Evolutionary conservation across 257 asterid genomes (phyloP).

Genomic region (Oldenlandia corymbosa): DNA sequence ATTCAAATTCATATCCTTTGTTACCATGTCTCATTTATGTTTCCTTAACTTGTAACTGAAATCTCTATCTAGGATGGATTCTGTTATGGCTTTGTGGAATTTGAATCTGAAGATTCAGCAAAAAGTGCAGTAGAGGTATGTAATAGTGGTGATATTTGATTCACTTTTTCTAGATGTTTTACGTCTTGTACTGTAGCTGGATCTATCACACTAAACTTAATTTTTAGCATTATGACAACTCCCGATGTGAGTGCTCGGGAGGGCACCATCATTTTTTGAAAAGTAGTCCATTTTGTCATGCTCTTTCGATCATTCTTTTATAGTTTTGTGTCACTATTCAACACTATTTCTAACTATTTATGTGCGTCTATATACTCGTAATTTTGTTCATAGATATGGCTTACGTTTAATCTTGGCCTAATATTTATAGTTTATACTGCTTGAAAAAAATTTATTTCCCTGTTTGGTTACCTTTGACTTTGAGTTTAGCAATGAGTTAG

Average conservation of each 20-base stretch:
- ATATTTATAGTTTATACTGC: too few relatives aligned
- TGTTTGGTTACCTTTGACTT: too few relatives aligned
- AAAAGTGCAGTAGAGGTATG: slow-evolving; percentile 55
- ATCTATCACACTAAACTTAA: too few relatives aligned
- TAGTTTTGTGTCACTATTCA: background rate
- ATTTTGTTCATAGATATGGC: too few relatives aligned
- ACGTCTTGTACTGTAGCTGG: background rate
- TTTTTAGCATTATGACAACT: too few relatives aligned
- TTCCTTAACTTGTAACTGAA: slow-evolving; percentile 14
- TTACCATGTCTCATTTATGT: background rate
- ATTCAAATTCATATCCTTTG: background rate
- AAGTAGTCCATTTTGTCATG: too few relatives aligned
- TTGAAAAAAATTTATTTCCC: too few relatives aligned
- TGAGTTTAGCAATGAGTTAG: too few relatives aligned
- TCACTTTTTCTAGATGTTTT: background rate
- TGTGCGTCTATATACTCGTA: too few relatives aligned
- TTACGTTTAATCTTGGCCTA: too few relatives aligned
- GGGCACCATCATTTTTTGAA: background rate
- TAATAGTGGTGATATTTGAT: background rate
- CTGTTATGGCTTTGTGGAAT: slow-evolving; percentile 67
- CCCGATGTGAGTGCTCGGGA: too few relatives aligned
- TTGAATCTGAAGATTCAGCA: slow-evolving; percentile 52
- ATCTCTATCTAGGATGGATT: slow-evolving; percentile 51
- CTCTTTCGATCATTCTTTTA: background rate
- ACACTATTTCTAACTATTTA: too few relatives aligned